Percentiles rank a stretch among this genome's conserved stretches.
Conservation (phyloP, 2,329 filamentous ascomycete genomes). For the Truncatella angustata region DNA sequence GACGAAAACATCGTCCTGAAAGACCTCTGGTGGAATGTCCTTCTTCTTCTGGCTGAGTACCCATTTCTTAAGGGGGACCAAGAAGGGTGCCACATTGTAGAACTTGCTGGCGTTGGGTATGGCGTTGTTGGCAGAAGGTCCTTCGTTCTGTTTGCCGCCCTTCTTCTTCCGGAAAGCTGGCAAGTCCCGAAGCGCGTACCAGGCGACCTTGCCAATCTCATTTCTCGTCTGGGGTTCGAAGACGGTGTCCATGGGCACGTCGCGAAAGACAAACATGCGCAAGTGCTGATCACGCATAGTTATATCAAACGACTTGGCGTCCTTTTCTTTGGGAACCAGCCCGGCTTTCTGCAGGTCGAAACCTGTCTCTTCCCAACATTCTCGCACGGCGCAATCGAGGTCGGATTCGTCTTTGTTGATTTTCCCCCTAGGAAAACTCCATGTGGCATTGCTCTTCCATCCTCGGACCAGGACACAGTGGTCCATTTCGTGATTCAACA, state of each 20-base stretch:
- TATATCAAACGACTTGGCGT: constrained; percentile 81
- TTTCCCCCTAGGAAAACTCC: constrained; percentile 96
- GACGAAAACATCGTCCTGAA: constrained; percentile 55
- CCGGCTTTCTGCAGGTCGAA: constrained; percentile 77
- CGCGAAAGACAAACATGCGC: constrained; percentile 85
- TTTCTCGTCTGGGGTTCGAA: constrained; percentile 93
- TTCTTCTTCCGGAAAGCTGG: constrained; percentile 77
- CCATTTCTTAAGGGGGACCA: constrained; percentile 85
- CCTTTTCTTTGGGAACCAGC: constrained; percentile 68
- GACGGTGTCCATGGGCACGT: constrained; percentile 79
- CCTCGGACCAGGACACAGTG: constrained; percentile 90
- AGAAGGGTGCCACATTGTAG: constrained; percentile 96
- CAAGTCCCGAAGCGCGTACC: constrained; percentile 88
- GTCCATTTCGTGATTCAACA: constrained; percentile 94
- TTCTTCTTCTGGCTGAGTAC: constrained; percentile 78
- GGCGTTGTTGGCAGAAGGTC: constrained; percentile 49
- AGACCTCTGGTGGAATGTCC: constrained; percentile 49
- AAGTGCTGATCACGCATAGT: constrained; percentile 92
- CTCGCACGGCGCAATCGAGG: constrained; percentile 86
- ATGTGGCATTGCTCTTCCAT: constrained; percentile 95
- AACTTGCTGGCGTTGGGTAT: constrained; percentile 74
- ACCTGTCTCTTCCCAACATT: constrained; percentile 95
- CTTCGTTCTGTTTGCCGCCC: constrained; percentile 47
- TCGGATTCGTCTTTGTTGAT: constrained; percentile 98
- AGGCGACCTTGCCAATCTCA: constrained; percentile 95